Conservation (phyloP, 2,329 filamentous ascomycete genomes). For the Amphichorda felina region DNA sequence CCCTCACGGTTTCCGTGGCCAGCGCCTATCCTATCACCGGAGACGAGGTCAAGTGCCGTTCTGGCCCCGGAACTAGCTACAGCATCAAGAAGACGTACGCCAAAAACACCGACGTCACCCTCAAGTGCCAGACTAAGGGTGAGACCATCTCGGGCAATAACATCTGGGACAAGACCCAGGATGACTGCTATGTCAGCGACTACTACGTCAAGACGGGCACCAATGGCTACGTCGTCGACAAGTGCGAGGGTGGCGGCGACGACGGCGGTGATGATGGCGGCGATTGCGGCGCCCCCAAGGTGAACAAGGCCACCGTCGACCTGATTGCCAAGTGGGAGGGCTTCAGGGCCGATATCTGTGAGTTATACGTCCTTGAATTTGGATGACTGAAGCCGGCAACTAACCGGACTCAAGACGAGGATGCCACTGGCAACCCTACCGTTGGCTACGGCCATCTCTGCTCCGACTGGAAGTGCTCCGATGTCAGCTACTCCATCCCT, state of each 20-base stretch:
- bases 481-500: conserved; percentile 32
- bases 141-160: conserved; percentile 3
- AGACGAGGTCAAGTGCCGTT: conserved; percentile 6
- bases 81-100: conserved; percentile 5
- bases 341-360: conserved; percentile 3
- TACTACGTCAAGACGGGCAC: conserved; percentile 8
- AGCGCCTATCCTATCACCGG: conserved; percentile 5
- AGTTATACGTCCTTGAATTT: not conserved
- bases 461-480: conserved; percentile 23
- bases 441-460: conserved; percentile 40
- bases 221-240: conserved; percentile 4
- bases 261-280: not conserved
- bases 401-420: not conserved
- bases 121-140: conserved; percentile 7
- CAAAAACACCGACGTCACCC: conserved; percentile 5
- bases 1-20: not conserved
- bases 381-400: too few relatives aligned
- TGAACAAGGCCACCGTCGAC: conserved; percentile 3
- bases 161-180: too few relatives aligned
- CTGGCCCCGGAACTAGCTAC: conserved; percentile 5
- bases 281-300: not conserved
- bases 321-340: conserved; percentile 4
- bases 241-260: not conserved
- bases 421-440: conserved; percentile 33
- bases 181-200: conserved; percentile 8